A percentile compares a stretch with the other conserved stretches of the same genome.
phyloP scores from a whole-genome alignment of 176 grass and related monocot species.

The Avena eriantha region DNA sequence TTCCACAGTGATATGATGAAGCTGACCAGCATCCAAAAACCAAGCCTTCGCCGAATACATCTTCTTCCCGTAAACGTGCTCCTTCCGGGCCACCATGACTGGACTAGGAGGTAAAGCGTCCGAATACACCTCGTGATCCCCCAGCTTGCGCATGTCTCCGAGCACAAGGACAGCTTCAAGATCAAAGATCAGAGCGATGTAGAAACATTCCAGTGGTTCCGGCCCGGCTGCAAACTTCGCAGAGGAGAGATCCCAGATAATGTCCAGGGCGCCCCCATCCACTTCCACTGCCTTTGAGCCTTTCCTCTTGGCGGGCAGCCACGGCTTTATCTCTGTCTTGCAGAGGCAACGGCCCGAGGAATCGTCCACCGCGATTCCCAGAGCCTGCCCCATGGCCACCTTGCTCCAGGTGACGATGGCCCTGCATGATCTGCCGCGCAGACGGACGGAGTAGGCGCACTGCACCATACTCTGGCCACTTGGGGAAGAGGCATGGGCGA shows the following conservation, averaged over 20 bases:
- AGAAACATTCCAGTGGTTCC: slow-evolving; percentile 59
- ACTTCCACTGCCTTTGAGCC: slow-evolving; percentile 51
- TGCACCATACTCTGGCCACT: slow-evolving; percentile 55
- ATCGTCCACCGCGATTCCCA: slow-evolving; percentile 51
- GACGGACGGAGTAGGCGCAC: slow-evolving; percentile 51
- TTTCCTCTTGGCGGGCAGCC: slow-evolving; percentile 63
- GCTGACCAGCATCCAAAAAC: slow-evolving; percentile 49
- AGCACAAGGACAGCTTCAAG: slow-evolving; percentile 59
- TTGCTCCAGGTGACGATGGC: slow-evolving; percentile 67
- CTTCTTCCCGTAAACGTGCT: slow-evolving; percentile 62
- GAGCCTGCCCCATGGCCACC: slow-evolving; percentile 48
- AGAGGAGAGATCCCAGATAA: slow-evolving; percentile 61
- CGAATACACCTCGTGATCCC: neutral
- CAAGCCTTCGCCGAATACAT: slow-evolving; percentile 49
- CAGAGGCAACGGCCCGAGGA: slow-evolving; percentile 47
- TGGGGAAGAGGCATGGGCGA: slow-evolving; percentile 47
- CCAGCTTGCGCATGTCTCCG: slow-evolving; percentile 33
- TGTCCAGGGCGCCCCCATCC: slow-evolving; percentile 41
- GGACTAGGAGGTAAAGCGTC: slow-evolving; percentile 35
- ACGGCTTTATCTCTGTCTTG: slow-evolving; percentile 68
- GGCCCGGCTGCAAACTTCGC: slow-evolving; percentile 52
- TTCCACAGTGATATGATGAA: slow-evolving; percentile 58
- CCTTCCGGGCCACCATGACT: slow-evolving; percentile 61
- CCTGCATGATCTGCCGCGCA: slow-evolving; percentile 44
- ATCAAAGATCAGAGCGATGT: slow-evolving; percentile 52